Evolutionary conservation across 2,329 filamentous ascomycete species (phyloP), one percentile per base, ranked within the genome.

Genomic region (Drechslerella coelobrocha): DNA sequence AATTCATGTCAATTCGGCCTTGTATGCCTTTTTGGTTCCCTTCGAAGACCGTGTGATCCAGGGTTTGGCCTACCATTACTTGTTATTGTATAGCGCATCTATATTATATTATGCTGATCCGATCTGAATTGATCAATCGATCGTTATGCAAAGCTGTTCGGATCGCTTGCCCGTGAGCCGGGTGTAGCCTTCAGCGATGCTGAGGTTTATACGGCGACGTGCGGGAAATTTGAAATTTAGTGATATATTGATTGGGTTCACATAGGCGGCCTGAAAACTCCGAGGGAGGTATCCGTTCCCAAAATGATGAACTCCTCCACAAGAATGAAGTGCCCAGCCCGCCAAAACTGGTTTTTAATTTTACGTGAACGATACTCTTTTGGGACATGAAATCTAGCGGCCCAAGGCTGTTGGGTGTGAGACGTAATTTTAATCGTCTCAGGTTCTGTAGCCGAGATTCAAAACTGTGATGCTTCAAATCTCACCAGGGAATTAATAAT

Each of bases 381-480:
- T 51, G 61, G 66, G 66, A 54, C 43, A 39, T 23, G 41, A 23
- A 45, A 45, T 45, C 21, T 53, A 43, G 59, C 27, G 53, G 66
- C 9, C 53, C 27, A 26, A n/a, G 41, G 8, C 19, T 45, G 14
- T 7, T 23, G 53, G 66, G 39, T 59, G 54, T 57, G 59, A 63
- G 57, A 63, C 66, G 59, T 59, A 71, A 71, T 71, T 45, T 71
- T 71, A 71, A 63, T 62, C 62, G 66, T 71, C 57, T 71, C 66
- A 71, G 66, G 66, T 63, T 71, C 61, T 17, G 53, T 71, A 71
- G 59, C 66, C 66, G 66, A 71, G 66, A 61, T 63, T 71, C 59
- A 63, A 26, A 56, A 54, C 37, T 45, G 29, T 34, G 41, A 39
- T 55, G 66, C 65, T 61, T 71, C 66, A 71, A 27, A 31, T 27